Evolutionary conservation across 306 rosid genomes (phyloP).

Genomic region (Alnus glutinosa): DNA sequence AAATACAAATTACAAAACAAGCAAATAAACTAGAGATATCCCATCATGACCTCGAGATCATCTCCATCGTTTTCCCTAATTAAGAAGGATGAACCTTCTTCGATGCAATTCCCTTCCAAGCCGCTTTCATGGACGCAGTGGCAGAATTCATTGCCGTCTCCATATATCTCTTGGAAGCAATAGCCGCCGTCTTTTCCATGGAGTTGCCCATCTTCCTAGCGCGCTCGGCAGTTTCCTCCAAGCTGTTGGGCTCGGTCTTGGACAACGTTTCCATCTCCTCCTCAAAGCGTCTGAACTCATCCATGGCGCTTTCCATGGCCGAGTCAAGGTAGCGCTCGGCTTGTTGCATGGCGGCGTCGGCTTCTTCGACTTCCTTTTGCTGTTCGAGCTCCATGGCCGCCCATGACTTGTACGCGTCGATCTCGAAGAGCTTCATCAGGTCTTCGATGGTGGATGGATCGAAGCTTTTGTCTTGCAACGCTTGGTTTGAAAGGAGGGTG

Average conservation of each 20-base stretch:
- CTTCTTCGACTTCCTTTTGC: conserved; percentile 52
- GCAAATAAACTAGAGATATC: no score
- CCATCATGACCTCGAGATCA: background rate
- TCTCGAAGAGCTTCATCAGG: conserved; percentile 81
- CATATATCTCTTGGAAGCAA: conserved; percentile 73
- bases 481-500: conserved; percentile 68
- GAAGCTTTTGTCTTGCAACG: conserved; percentile 72
- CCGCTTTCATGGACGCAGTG: conserved; percentile 85
- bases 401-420: conserved; percentile 94
- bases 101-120: conserved; percentile 77
- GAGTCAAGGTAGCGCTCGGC: conserved; percentile 77
- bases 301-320: conserved; percentile 87
- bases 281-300: conserved; percentile 75
- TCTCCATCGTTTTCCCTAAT: background rate
- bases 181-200: conserved; percentile 70
- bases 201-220: conserved; percentile 69
- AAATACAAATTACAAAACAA: no score
- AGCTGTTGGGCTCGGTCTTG: conserved; percentile 42
- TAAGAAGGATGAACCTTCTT: conserved; percentile 87
- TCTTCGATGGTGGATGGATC: conserved; percentile 79
- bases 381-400: conserved; percentile 72
- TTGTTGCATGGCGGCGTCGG: conserved; percentile 52
- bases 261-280: conserved; percentile 59
- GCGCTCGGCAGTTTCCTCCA: conserved; percentile 55
- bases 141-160: conserved; percentile 80